Conservation (phyloP, 129 eudicot genomes). For the Flaveria bidentis region DNA sequence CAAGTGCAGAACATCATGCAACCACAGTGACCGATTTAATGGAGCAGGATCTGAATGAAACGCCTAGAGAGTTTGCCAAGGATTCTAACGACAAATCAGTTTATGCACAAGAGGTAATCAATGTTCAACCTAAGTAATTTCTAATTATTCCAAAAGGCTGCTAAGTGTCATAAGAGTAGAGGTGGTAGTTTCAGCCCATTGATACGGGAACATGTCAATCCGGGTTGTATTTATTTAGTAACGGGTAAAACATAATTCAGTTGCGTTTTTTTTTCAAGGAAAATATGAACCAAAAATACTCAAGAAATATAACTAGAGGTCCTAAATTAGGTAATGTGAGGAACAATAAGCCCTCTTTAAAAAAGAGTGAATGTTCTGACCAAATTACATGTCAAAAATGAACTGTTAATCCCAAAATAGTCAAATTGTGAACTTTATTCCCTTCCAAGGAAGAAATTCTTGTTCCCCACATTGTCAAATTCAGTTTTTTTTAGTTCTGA, state of each 20-base stretch:
- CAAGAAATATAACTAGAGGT: not conserved
- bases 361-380: no score
- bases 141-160: not conserved
- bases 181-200: not conserved
- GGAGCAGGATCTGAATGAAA: slow-evolving; percentile 27
- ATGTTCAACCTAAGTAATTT: not conserved
- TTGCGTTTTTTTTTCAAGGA: not conserved
- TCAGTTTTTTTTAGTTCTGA: no score
- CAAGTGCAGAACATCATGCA: slow-evolving; percentile 1
- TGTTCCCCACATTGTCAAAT: no score
- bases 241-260: not conserved
- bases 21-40: slow-evolving; percentile 8
- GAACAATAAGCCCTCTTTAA: no score
- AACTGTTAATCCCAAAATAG: no score
- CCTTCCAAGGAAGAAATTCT: no score
- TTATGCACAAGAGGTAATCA: slow-evolving; percentile 31
- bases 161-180: not conserved
- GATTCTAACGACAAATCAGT: slow-evolving; percentile 8
- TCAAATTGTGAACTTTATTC: no score
- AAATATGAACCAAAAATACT: not conserved
- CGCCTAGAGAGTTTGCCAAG: slow-evolving; percentile 13
- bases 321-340: no score
- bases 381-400: no score
- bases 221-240: not conserved
- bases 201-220: not conserved